Conservation (phyloP, 192 early-diverging fungal genomes). For the Coemansia interrupta region DNA sequence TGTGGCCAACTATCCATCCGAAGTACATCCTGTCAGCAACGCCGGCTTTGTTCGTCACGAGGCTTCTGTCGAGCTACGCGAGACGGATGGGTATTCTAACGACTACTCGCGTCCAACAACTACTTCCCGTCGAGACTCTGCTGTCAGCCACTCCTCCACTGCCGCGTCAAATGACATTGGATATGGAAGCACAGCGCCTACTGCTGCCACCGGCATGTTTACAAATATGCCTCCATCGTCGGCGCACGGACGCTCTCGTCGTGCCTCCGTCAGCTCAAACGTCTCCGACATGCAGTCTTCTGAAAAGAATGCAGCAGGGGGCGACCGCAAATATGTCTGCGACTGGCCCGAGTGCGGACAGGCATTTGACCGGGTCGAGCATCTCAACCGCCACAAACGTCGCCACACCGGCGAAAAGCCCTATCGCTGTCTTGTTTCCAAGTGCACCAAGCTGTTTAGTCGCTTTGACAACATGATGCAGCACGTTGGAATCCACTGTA, state of each 20-base stretch:
- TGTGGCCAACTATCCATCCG: not conserved
- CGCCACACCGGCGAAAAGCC: conserved; percentile 64
- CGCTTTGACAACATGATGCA: conserved; percentile 83
- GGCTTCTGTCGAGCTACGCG: no score
- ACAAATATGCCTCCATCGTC: not conserved
- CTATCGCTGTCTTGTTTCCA: conserved; percentile 65
- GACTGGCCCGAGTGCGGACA: conserved; percentile 51
- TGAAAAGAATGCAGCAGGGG: not conserved
- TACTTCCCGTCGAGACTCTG: conserved; percentile 17
- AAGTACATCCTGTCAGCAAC: no score
- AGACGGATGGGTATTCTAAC: no score
- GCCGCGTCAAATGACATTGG: conserved; percentile 1
- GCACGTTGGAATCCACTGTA: conserved; percentile 67
- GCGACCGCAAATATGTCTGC: conserved; percentile 47
- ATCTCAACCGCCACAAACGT: conserved; percentile 72
- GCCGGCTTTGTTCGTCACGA: no score
- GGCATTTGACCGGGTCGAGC: conserved; percentile 74
- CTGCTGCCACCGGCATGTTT: conserved; percentile 4
- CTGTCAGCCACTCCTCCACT: conserved; percentile 7
- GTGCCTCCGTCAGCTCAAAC: conserved; percentile 25
- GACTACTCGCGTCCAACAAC: not conserved
- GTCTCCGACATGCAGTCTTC: conserved; percentile 1
- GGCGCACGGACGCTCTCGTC: conserved; percentile 8
- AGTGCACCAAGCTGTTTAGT: conserved; percentile 64
- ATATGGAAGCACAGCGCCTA: not conserved